Evolutionary conservation across 2,329 filamentous ascomycete species (phyloP).

Genomic region (Colletotrichum sp.): DNA sequence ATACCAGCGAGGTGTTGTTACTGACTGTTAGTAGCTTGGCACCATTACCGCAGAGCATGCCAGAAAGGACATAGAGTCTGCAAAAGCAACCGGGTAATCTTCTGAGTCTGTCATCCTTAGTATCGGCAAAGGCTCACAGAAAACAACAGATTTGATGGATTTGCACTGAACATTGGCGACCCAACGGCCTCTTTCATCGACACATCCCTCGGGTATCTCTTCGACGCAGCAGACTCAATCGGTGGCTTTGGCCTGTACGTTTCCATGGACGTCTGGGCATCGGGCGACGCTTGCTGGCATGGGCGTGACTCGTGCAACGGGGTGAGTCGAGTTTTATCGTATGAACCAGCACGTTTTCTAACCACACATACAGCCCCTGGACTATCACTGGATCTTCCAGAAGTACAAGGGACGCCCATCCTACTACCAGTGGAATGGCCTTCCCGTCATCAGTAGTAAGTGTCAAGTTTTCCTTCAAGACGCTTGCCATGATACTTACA

Average conservation of each 20-base stretch:
- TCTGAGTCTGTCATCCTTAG: fast-evolving
- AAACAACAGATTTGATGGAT: not conserved
- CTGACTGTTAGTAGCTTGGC: not conserved
- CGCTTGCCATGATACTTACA: not conserved
- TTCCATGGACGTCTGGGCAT: not conserved
- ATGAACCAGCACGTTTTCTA: not conserved
- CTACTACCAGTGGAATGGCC: not conserved
- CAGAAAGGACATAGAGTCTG: not conserved
- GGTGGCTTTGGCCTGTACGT: not conserved
- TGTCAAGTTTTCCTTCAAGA: not conserved
- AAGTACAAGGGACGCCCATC: not conserved
- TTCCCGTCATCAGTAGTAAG: not conserved
- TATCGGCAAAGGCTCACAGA: fast-evolving
- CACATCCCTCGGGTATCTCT: not conserved
- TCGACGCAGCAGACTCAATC: not conserved
- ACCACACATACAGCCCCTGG: not conserved
- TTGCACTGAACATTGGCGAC: not conserved
- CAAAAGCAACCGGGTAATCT: not conserved
- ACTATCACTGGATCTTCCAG: not conserved
- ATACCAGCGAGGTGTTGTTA: fast-evolving
- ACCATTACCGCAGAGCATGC: not conserved
- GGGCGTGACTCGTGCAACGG: not conserved
- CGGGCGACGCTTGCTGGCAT: not conserved
- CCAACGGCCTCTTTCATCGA: not conserved
- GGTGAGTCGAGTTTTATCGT: not conserved